phyloP scores from a whole-genome alignment of 441 rosid species.

The Euphorbia schlechtendalii region DNA sequence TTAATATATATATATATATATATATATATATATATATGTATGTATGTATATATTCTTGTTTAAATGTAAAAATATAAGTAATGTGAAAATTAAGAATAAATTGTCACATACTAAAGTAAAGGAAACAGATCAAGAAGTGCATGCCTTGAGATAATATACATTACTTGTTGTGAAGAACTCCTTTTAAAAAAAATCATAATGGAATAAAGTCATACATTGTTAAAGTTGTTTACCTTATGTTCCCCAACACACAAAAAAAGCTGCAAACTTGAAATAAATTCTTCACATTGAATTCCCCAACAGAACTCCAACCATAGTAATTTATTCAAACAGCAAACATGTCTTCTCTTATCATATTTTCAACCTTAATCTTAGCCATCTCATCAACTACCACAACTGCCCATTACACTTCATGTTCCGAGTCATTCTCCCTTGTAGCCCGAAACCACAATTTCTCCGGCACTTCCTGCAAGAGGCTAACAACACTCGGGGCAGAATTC shows the following conservation, averaged over 20 bases:
- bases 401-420: slow-evolving; percentile 22
- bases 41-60: background rate
- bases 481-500: slow-evolving; percentile 38
- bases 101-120: background rate
- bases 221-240: background rate
- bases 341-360: slow-evolving; percentile 3
- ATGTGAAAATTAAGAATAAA: background rate
- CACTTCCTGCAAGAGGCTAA: slow-evolving; percentile 29
- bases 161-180: slow-evolving; percentile 5
- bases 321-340: background rate
- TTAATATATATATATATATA: too few species aligned
- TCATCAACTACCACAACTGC: slow-evolving; percentile 12
- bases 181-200: background rate
- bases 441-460: slow-evolving; percentile 3
- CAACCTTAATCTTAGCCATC: slow-evolving; percentile 9
- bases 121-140: background rate
- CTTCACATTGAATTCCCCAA: background rate
- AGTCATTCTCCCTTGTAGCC: slow-evolving; percentile 9
- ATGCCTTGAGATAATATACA: slow-evolving; percentile 4
- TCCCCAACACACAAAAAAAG: background rate
- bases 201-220: slow-evolving; percentile 2
- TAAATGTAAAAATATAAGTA: background rate
- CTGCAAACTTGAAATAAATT: background rate
- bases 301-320: background rate
- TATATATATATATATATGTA: background rate